These are phyloP conservation scores for Stephania yunnanensis DNA, from an alignment of 164 flowering plant genomes.

Conservation along the genomic window DNA sequence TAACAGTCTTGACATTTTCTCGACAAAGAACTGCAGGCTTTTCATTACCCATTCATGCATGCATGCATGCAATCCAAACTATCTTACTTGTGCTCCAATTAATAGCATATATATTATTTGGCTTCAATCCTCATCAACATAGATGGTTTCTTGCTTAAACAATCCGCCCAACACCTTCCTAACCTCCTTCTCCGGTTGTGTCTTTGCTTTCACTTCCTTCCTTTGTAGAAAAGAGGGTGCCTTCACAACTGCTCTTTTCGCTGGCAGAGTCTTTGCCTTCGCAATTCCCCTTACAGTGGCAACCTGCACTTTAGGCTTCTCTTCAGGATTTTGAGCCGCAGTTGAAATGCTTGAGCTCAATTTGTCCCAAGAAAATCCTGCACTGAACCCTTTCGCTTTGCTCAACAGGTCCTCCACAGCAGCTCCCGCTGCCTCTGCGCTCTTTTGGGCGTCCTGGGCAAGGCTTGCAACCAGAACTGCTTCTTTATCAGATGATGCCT, in stretches of 20 bases:
- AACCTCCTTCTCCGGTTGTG: constrained; percentile 37
- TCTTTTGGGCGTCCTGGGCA: constrained; percentile 58
- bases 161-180: constrained; percentile 87
- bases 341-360: constrained; percentile 49
- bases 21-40: neutral
- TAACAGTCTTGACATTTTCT: neutral
- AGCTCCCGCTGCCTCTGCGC: constrained; percentile 55
- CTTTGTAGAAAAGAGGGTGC: constrained; percentile 17
- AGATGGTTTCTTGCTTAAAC: constrained; percentile 89
- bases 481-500: constrained; percentile 44
- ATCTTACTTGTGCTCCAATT: neutral
- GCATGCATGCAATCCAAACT: neutral
- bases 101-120: no score
- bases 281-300: constrained; percentile 89
- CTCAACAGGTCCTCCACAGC: constrained; percentile 49
- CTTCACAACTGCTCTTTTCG: constrained; percentile 59
- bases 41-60: neutral
- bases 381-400: constrained; percentile 51
- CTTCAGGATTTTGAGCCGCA: constrained; percentile 36
- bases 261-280: constrained; percentile 56
- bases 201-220: constrained; percentile 19
- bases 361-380: constrained; percentile 68
- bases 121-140: constrained; percentile 73
- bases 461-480: constrained; percentile 42
- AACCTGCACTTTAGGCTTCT: constrained; percentile 53